Evolutionary conservation across 176 grass and related monocot species (phyloP).

Genomic region (Aegilops longissima): DNA sequence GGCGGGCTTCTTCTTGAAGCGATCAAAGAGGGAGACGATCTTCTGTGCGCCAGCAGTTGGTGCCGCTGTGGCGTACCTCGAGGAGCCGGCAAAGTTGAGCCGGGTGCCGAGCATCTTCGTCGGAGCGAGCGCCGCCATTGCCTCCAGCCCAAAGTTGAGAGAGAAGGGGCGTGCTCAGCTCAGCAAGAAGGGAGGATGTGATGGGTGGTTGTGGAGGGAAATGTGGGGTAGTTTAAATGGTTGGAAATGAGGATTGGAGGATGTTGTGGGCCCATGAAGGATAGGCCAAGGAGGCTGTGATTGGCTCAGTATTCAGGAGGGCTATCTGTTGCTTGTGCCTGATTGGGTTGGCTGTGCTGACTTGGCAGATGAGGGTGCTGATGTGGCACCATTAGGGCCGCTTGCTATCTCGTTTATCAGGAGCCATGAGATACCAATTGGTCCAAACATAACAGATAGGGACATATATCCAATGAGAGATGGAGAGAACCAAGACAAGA

Average conservation of each 20-base stretch:
- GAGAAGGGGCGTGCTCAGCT: not conserved
- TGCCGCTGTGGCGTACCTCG: constrained; percentile 23
- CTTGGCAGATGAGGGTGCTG: constrained; percentile 63
- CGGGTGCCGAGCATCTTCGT: constrained; percentile 69
- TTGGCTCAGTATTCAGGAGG: constrained; percentile 40
- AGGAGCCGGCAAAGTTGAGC: constrained; percentile 40
- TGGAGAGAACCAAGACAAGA: constrained; percentile 3
- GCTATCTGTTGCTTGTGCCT: constrained; percentile 60
- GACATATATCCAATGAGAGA: constrained; percentile 15
- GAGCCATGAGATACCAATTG: constrained; percentile 8
- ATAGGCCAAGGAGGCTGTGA: constrained; percentile 54
- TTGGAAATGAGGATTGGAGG: constrained; percentile 38
- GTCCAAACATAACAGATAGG: constrained; percentile 37
- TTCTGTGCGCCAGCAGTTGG: constrained; percentile 37
- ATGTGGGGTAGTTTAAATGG: constrained; percentile 66
- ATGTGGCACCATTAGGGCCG: constrained; percentile 38
- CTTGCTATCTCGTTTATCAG: constrained; percentile 19
- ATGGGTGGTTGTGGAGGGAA: constrained; percentile 41
- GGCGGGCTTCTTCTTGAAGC: constrained; percentile 65
- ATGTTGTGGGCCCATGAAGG: constrained; percentile 66
- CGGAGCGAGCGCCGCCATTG: constrained; percentile 52
- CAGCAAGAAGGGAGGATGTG: constrained; percentile 7
- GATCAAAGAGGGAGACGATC: constrained; percentile 70
- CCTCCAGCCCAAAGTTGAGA: constrained; percentile 1
- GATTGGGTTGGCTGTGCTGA: constrained; percentile 59